phyloP scores from a whole-genome alignment of 148 eudicot species.

The Fagopyrum esculentum region DNA sequence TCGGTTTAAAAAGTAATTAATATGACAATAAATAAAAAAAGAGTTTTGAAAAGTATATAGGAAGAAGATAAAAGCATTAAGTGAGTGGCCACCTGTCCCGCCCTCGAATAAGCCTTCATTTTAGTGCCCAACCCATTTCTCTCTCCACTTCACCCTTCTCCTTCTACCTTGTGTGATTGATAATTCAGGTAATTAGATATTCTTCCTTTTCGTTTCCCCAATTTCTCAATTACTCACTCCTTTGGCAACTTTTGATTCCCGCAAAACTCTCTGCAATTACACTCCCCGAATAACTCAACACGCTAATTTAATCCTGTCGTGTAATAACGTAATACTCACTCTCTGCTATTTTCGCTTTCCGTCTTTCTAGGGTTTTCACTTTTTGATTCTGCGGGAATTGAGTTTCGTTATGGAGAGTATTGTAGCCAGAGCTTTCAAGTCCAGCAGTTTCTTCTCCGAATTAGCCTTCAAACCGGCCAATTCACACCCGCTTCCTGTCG shows the following conservation, averaged over 20 bases:
- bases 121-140: constrained; percentile 28
- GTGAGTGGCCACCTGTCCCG: constrained; percentile 51
- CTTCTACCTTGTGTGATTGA: constrained; percentile 12
- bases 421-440: constrained; percentile 68
- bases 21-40: not conserved
- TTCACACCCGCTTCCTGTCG: constrained; percentile 17
- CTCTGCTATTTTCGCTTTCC: not conserved
- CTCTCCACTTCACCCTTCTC: constrained; percentile 15
- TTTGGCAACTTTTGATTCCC: not conserved
- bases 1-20: no score
- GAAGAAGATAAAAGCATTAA: constrained; percentile 40
- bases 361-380: constrained; percentile 1
- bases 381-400: constrained; percentile 18
- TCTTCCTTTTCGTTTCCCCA: not conserved
- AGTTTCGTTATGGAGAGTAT: constrained; percentile 43
- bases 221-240: not conserved
- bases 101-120: constrained; percentile 54
- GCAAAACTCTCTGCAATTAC: not conserved
- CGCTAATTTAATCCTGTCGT: not conserved
- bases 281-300: not conserved
- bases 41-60: constrained; percentile 3
- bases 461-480: constrained; percentile 28
- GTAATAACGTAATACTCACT: not conserved
- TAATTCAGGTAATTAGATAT: not conserved
- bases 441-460: constrained; percentile 51